Percentiles rank a stretch among this genome's conserved stretches.
These are phyloP conservation scores for Kondoa subrosea DNA, from an alignment of 768 basidiomycete species.

Conservation along the genomic window DNA sequence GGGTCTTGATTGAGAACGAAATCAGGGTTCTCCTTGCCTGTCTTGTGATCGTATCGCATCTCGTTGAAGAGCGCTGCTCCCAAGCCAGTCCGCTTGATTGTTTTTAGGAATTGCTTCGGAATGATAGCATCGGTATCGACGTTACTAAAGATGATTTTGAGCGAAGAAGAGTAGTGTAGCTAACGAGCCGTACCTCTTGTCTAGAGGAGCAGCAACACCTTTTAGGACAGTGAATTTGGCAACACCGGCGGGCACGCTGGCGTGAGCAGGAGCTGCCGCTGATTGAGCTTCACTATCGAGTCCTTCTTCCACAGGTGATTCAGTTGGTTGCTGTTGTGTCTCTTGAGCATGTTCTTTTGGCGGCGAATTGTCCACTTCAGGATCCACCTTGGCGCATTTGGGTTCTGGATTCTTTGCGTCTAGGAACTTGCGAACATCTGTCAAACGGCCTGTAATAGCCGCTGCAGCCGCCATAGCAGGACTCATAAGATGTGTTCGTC, in stretches of 20 bases:
- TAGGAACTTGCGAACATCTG: slow-evolving; percentile 66
- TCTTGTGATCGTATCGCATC: slow-evolving; percentile 58
- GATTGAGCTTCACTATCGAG: slow-evolving; percentile 19
- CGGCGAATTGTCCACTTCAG: neutral
- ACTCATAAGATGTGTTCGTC: slow-evolving; percentile 70
- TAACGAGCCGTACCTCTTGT: slow-evolving; percentile 4
- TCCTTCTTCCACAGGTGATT: slow-evolving; percentile 20
- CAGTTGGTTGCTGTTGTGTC: slow-evolving; percentile 26
- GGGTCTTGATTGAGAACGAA: slow-evolving; percentile 70
- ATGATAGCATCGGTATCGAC: slow-evolving; percentile 91
- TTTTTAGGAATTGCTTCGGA: slow-evolving; percentile 85
- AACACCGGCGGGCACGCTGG: slow-evolving; percentile 19
- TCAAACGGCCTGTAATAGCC: slow-evolving; percentile 65
- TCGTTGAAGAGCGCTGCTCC: slow-evolving; percentile 66
- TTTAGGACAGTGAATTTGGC: slow-evolving; percentile 27
- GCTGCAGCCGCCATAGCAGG: slow-evolving; percentile 89
- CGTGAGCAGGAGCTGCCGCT: slow-evolving; percentile 22
- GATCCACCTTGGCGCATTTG: slow-evolving; percentile 22
- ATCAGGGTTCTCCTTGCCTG: slow-evolving; percentile 55
- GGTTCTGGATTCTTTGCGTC: slow-evolving; percentile 30
- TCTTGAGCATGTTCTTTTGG: slow-evolving; percentile 23
- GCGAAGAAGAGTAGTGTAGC: neutral
- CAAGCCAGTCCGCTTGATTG: slow-evolving; percentile 72
- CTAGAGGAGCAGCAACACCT: slow-evolving; percentile 28
- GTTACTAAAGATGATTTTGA: slow-evolving; percentile 20